Evolutionary conservation across 176 grass and related monocot species (phyloP).

Genomic region (Phyllostachys edulis): DNA sequence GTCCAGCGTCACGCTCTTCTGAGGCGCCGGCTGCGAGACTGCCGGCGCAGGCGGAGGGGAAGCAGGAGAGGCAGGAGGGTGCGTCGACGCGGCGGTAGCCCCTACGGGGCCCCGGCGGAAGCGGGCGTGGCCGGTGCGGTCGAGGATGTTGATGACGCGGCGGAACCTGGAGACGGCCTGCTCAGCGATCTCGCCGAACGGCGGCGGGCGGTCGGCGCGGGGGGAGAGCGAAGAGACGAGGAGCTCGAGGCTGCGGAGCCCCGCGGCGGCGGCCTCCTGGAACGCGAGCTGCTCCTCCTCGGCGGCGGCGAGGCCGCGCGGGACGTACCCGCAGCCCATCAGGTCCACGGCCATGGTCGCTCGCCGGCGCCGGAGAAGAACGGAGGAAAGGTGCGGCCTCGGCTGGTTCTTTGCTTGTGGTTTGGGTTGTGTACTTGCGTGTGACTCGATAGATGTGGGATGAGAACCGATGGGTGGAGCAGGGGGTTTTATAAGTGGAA

Average conservation of each 20-base stretch:
- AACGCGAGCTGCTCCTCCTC: slow-evolving; percentile 51
- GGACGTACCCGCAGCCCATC: slow-evolving; percentile 28
- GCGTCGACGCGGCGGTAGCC: background rate
- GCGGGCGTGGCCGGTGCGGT: slow-evolving; percentile 87
- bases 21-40: background rate
- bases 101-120: slow-evolving; percentile 67
- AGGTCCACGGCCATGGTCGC: slow-evolving; percentile 55
- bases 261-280: slow-evolving; percentile 68
- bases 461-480: background rate
- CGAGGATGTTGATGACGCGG: slow-evolving; percentile 76
- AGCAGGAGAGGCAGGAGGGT: background rate
- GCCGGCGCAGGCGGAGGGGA: background rate
- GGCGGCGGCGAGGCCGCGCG: background rate
- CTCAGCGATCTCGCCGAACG: slow-evolving; percentile 61
- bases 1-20: slow-evolving; percentile 49
- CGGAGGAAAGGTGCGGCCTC: too few relatives aligned
- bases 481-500: slow-evolving; percentile 45
- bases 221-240: slow-evolving; percentile 55
- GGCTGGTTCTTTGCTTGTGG: background rate
- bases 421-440: background rate
- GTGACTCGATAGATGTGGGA: background rate
- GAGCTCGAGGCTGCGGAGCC: slow-evolving; percentile 73
- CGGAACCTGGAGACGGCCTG: slow-evolving; percentile 64
- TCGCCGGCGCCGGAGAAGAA: background rate
- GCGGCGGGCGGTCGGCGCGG: background rate